A percentile compares a stretch with the other conserved stretches of the same genome.
Evolutionary conservation across 169 alveolate species (phyloP).

Genomic region (Plasmodium inui): DNA sequence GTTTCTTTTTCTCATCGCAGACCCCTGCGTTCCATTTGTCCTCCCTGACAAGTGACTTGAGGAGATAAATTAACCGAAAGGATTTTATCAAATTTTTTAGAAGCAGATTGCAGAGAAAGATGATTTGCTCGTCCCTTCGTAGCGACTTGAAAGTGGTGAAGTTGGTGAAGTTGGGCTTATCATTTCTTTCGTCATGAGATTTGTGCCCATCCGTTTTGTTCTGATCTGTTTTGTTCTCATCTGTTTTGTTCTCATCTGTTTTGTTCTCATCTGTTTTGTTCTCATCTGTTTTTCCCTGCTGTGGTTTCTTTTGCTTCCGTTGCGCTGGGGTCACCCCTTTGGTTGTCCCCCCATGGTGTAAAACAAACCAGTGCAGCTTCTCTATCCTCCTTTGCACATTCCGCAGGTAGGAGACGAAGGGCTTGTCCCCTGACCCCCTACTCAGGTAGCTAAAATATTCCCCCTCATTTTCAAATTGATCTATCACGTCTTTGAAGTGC

Average conservation of each 20-base stretch:
- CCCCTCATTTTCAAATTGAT: constrained; percentile 2
- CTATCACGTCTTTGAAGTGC: background rate
- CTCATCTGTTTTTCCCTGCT: background rate
- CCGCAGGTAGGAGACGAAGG: constrained; percentile 33
- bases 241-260: background rate
- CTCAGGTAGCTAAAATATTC: constrained; percentile 53
- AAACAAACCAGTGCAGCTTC: constrained; percentile 1
- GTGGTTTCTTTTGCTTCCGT: background rate
- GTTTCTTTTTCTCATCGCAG: constrained; percentile 25
- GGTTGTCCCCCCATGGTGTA: background rate
- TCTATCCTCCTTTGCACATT: constrained; percentile 32
- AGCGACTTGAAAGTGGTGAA: constrained; percentile 17
- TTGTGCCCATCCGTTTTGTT: no score
- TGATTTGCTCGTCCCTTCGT: constrained; percentile 46
- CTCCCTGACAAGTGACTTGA: constrained; percentile 20
- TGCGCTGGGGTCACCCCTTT: background rate
- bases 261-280: background rate
- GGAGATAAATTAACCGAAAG: constrained; percentile 12
- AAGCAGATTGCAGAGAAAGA: constrained; percentile 47
- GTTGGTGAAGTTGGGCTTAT: no score
- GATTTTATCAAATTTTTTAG: constrained; percentile 68
- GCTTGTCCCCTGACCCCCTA: constrained; percentile 4
- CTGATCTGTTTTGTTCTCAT: background rate
- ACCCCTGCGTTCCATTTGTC: constrained; percentile 31
- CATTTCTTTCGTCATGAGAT: no score